A percentile compares a stretch with the other conserved stretches of the same genome.
Conservation (phyloP, 1,139 yeast species). For the Geotrichum citri-aurantii region DNA sequence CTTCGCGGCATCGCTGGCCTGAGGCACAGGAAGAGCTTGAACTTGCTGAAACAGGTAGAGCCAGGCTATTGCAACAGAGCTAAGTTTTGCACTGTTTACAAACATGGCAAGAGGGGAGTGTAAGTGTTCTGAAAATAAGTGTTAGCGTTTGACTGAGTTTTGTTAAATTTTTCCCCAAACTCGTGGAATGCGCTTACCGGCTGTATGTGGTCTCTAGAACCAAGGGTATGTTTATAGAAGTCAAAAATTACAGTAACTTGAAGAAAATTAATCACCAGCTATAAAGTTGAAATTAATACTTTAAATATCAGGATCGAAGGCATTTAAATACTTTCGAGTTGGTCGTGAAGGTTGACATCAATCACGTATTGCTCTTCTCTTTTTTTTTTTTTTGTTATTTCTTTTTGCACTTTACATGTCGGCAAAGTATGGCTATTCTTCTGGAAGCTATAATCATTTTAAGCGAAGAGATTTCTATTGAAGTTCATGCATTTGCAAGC, state of each 20-base stretch:
- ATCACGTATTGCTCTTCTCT: neutral
- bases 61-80: neutral
- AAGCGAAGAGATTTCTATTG: neutral
- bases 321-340: neutral
- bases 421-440: neutral
- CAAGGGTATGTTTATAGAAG: too few species aligned
- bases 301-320: too few species aligned
- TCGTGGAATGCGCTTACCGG: neutral
- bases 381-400: neutral
- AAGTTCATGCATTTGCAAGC: neutral
- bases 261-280: too few species aligned
- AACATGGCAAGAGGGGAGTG: neutral
- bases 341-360: neutral
- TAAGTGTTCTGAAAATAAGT: neutral
- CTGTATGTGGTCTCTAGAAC: too few species aligned
- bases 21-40: slow-evolving; percentile 5
- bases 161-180: neutral
- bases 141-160: neutral
- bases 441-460: neutral
- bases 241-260: too few species aligned
- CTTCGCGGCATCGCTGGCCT: neutral
- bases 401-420: neutral
- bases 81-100: neutral
- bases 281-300: too few species aligned
- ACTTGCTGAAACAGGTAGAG: neutral